phyloP scores from a whole-genome alignment of 2,329 filamentous ascomycete species.

The Penicillium sp. region DNA sequence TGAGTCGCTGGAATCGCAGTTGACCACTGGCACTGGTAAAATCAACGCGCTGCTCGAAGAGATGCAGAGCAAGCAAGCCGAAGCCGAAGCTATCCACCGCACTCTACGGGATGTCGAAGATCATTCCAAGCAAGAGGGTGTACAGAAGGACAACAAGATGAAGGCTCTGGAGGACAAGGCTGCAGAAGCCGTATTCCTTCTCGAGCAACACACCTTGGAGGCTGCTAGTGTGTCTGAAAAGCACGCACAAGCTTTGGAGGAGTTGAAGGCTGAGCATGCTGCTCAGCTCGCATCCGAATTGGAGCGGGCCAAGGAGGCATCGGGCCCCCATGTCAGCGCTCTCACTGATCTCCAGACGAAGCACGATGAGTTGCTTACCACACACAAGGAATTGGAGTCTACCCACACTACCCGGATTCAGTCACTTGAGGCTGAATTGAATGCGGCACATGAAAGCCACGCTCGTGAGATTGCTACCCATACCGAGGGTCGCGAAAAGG shows the following conservation, averaged over 20 bases:
- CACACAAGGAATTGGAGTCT: constrained; percentile 32
- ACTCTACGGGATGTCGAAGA: constrained; percentile 39
- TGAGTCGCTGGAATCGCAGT: constrained; percentile 33
- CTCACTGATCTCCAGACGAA: constrained; percentile 37
- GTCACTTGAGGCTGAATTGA: constrained; percentile 28
- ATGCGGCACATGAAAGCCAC: constrained; percentile 28
- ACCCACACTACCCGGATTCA: constrained; percentile 35
- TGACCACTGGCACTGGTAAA: constrained; percentile 33
- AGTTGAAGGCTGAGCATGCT: constrained; percentile 37
- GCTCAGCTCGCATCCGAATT: constrained; percentile 30
- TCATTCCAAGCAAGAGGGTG: constrained; percentile 40
- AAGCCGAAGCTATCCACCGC: constrained; percentile 40
- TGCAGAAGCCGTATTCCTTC: constrained; percentile 33
- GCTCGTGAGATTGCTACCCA: constrained; percentile 33
- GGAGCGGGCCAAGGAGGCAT: constrained; percentile 33
- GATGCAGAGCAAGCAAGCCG: constrained; percentile 37
- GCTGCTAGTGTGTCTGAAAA: constrained; percentile 32
- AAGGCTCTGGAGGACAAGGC: constrained; percentile 38
- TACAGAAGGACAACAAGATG: constrained; percentile 35
- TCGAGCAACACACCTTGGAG: constrained; percentile 37
- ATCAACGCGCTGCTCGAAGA: constrained; percentile 38
- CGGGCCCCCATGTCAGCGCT: constrained; percentile 31
- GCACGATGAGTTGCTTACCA: constrained; percentile 33
- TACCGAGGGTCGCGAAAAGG: constrained; percentile 27
- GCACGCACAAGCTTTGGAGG: constrained; percentile 36